Conservation (phyloP, 1,284 basidiomycete species). For the Puccinia hordei region DNA sequence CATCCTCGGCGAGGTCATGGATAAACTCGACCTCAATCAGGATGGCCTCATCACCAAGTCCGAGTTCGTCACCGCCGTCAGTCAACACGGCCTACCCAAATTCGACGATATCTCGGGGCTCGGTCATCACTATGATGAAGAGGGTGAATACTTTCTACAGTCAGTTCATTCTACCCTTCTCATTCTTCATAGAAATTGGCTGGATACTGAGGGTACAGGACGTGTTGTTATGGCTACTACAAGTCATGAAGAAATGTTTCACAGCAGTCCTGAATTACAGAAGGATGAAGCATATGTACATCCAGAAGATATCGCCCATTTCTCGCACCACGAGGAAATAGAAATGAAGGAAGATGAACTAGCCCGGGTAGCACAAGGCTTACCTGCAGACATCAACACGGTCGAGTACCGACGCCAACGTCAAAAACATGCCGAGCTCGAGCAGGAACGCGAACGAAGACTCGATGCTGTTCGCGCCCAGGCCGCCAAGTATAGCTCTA, state of each 20-base stretch:
- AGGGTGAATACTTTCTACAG: conserved; percentile 62
- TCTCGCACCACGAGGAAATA: conserved; percentile 81
- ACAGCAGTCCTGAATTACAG: conserved; percentile 93
- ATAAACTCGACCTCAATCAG: conserved; percentile 57
- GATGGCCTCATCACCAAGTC: no score
- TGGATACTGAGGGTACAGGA: neutral
- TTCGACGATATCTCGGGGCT: conserved; percentile 71
- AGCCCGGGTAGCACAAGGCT: conserved; percentile 78
- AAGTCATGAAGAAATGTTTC: conserved; percentile 71
- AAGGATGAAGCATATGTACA: conserved; percentile 92
- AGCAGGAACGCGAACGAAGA: no score
- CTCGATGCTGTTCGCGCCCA: no score
- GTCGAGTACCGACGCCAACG: conserved; percentile 54
- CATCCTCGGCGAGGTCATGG: no score
- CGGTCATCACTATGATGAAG: conserved; percentile 89
- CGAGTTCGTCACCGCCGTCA: conserved; percentile 75
- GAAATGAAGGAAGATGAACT: conserved; percentile 81
- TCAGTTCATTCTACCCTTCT: conserved; percentile 6
- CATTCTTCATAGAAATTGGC: neutral
- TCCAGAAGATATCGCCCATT: conserved; percentile 83
- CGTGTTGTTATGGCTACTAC: neutral
- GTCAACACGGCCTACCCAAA: conserved; percentile 74
- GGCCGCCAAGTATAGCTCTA: neutral
- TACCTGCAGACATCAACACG: conserved; percentile 61
- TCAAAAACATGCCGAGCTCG: no score